Conservation (phyloP, 345 rosid species). For the Murraya koenigii region DNA sequence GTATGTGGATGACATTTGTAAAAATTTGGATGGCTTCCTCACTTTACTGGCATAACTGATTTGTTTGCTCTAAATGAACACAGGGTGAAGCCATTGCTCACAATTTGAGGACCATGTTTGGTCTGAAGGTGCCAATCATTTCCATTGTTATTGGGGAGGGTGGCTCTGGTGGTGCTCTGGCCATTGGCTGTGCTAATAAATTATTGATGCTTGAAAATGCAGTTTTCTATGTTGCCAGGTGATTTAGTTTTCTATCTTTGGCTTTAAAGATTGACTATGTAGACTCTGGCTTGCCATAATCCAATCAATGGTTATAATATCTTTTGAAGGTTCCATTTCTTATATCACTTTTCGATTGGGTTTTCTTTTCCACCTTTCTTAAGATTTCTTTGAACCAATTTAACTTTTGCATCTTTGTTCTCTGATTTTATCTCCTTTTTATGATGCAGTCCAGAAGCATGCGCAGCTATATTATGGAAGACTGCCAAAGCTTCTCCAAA, state of each 20-base stretch:
- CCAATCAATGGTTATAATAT: not conserved
- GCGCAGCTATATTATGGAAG: slow-evolving; percentile 97
- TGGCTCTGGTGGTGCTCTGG: slow-evolving; percentile 99
- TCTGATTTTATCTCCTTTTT: slow-evolving; percentile 16
- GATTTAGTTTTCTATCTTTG: slow-evolving; percentile 15
- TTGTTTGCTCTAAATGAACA: slow-evolving; percentile 17
- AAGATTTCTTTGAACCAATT: not conserved
- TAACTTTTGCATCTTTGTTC: not conserved
- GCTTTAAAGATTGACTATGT: not conserved
- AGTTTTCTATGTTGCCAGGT: slow-evolving; percentile 98
- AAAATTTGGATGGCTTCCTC: slow-evolving; percentile 2
- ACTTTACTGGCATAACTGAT: slow-evolving; percentile 21
- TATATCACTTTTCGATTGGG: not conserved
- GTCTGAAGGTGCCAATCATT: slow-evolving; percentile 88
- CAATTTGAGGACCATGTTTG: slow-evolving; percentile 93
- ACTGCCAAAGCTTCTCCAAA: slow-evolving; percentile 86
- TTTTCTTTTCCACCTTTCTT: not conserved
- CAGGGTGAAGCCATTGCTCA: slow-evolving; percentile 99
- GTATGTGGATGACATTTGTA: slow-evolving; percentile 27
- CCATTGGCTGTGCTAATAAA: slow-evolving; percentile 93
- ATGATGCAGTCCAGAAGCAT: slow-evolving; percentile 86
- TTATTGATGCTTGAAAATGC: slow-evolving; percentile 95
- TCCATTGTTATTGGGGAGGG: slow-evolving; percentile 98
- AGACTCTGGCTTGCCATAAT: not conserved
- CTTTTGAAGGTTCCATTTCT: not conserved